A percentile compares a stretch with the other conserved stretches of the same genome.
phyloP scores from a whole-genome alignment of 2,329 filamentous ascomycete genomes.

The Penicillium sp. region DNA sequence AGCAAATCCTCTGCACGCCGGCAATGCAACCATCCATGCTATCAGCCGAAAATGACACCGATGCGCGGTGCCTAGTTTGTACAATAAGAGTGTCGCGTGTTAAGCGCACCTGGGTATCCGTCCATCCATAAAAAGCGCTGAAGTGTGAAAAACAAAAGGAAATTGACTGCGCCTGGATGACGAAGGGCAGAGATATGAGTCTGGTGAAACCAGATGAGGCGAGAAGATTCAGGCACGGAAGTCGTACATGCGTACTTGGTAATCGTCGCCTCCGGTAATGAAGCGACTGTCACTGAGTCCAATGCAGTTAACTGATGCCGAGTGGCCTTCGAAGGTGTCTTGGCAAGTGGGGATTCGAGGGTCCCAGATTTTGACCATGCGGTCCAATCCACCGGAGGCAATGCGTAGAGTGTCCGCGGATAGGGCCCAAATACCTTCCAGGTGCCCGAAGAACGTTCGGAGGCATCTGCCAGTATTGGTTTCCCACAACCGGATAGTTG shows the following conservation, averaged over 20 bases:
- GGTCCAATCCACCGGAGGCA: slow-evolving; percentile 87
- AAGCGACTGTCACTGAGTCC: slow-evolving; percentile 86
- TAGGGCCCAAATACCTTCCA: slow-evolving; percentile 94
- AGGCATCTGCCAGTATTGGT: slow-evolving; percentile 77
- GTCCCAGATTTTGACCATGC: slow-evolving; percentile 96
- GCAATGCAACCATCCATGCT: background rate
- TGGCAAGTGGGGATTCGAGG: slow-evolving; percentile 88
- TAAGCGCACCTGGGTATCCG: slow-evolving; percentile 24
- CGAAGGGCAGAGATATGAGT: slow-evolving; percentile 4
- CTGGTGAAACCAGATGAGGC: background rate
- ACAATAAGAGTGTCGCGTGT: background rate
- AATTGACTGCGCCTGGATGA: background rate
- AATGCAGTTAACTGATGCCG: slow-evolving; percentile 88
- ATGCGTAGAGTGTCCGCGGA: slow-evolving; percentile 85
- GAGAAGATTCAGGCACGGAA: slow-evolving; percentile 51
- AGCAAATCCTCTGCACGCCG: background rate
- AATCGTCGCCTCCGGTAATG: slow-evolving; percentile 90
- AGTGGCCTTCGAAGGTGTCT: slow-evolving; percentile 86
- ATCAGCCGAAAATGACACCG: background rate
- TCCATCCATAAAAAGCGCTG: slow-evolving; percentile 8
- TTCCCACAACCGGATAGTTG: slow-evolving; percentile 91
- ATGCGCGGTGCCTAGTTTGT: background rate
- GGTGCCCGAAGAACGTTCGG: slow-evolving; percentile 91
- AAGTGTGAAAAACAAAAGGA: slow-evolving; percentile 1
- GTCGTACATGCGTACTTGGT: slow-evolving; percentile 82